Evolutionary conservation across 805 yeast species (phyloP), one percentile per base, ranked within the genome.

Genomic region (Jamesozyma rosinii): DNA sequence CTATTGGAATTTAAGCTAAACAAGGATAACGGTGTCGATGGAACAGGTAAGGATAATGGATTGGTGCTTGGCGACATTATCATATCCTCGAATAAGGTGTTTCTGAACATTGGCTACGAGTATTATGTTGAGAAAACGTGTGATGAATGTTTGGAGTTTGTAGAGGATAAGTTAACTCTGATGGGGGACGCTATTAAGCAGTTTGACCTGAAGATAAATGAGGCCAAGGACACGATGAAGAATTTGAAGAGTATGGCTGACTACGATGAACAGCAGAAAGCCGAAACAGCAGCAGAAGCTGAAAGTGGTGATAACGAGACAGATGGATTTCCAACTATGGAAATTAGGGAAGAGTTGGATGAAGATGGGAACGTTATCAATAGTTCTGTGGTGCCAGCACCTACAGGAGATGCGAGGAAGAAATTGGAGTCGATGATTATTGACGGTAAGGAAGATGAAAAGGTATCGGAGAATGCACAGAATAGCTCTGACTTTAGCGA

Each of bases 341-440:
- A 88, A 44, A 89, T 89, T 19, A 70, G 79, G 42, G 97, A 88
- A 56, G 83, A 79, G 42, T 61, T 89, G 32, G 95, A 88, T 60
- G 95, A 85, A 0, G 79, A 83, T n/a, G 96, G 79, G 0, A 77
- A 83, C 46, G 71, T 88, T 1, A 57, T 83, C 1, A 59, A 48
- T 13, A 57, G 76, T n/a, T 50, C 65, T 3, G 66, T 77, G 2
- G 65, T 64, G 26, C 75, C 75, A 0, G 65, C 69, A 20, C 52
- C 57, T 19, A 40, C 35, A n/a, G 40, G 37, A n/a, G 17, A 32
- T n/a, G 20, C 36, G 4, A 38, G 35, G 33, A 41, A 42, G 19
- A 32, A 45, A 50, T 20, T 53, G 52, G 43, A 48, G 46, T 24
- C 45, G 41, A 3, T 37, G 32, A 20, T 42, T 15, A 42, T 40